Conservation (phyloP, 208 protist species). For the Crithidia acanthocephali region DNA sequence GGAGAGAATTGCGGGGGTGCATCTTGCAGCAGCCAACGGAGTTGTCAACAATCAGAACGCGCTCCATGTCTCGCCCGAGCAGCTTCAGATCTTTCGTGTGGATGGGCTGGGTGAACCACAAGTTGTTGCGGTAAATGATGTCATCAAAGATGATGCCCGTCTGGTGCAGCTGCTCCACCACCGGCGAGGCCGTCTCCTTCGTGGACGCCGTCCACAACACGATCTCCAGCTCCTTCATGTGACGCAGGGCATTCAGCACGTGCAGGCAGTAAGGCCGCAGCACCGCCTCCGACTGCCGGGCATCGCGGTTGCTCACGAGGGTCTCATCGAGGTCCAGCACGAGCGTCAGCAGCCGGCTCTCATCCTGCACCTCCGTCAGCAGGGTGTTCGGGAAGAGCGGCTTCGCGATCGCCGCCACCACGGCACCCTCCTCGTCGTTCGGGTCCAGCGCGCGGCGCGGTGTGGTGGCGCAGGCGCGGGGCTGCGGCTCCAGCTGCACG, state of each 20-base stretch:
- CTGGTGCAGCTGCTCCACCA: conserved; percentile 83
- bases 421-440: neutral
- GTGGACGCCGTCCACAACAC: conserved; percentile 94
- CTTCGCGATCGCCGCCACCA: conserved; percentile 19
- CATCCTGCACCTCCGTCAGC: conserved; percentile 60
- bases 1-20: conserved; percentile 81
- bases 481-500: conserved; percentile 2
- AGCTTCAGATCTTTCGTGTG: conserved; percentile 94
- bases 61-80: conserved; percentile 90
- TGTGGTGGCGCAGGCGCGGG: neutral
- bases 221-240: conserved; percentile 89
- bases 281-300: conserved; percentile 56
- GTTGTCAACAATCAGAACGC: conserved; percentile 93
- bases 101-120: conserved; percentile 92
- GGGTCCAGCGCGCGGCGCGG: conserved; percentile 23
- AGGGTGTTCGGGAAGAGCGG: conserved; percentile 69
- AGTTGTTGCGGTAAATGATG: conserved; percentile 84
- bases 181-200: conserved; percentile 82
- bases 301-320: conserved; percentile 88
- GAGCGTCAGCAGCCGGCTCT: conserved; percentile 77
- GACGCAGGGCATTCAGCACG: conserved; percentile 83
- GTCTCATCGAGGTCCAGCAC: conserved; percentile 94
- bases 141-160: conserved; percentile 87
- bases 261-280: conserved; percentile 89
- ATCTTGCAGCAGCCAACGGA: conserved; percentile 92